Evolutionary conservation across 345 rosid genomes (phyloP), one percentile per base, ranked within the genome.

Genomic region (Eucalyptus shirleyi): DNA sequence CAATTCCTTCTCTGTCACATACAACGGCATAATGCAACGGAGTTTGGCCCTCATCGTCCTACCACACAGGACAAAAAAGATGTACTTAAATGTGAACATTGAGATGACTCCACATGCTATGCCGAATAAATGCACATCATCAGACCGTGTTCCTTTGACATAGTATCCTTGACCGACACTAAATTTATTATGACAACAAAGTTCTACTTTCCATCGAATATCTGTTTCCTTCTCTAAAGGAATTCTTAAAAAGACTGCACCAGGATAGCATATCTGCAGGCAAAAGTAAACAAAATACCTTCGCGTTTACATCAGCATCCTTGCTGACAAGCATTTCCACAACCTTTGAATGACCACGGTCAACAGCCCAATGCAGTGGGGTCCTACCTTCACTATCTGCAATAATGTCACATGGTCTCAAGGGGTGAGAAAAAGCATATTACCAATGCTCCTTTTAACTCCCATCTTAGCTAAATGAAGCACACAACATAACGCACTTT

Each of bases 41-140:
- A 17, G 98, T 96, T 92, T 98, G 99, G 65, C 99, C 99, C 90
- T 97, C 99, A 23, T 95, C 93, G 92, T 98, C 99, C 99, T 98
- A 77, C 87, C 89, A 93, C 89, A 87, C 88, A 49, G 80, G 87
- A 80, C 8, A 90, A 42, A 37, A 50, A 85, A 60, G 3, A 53
- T 53, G 28, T 40, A 77, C 47, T 13, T 37, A 77, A 37, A 77
- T 40, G 16, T 77, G 28, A 77, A 77, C 83, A 77, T 37, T 37
- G 83, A 77, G 28, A 77, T 19, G 24, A 77, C 83, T 77, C 83
- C 83, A 37, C 28, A 77, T 40, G 45, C 83, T 10, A 37, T 77
- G 16, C 28, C 30, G 2, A 24, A 44, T 77, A 37, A 77, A 77
- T 77, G 83, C 47, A 86, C 40, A 50, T 86, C 56, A 86, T 49